These are phyloP conservation scores for Eucalyptus paniculata DNA, from an alignment of 345 rosid genomes.

Conservation along the genomic window DNA sequence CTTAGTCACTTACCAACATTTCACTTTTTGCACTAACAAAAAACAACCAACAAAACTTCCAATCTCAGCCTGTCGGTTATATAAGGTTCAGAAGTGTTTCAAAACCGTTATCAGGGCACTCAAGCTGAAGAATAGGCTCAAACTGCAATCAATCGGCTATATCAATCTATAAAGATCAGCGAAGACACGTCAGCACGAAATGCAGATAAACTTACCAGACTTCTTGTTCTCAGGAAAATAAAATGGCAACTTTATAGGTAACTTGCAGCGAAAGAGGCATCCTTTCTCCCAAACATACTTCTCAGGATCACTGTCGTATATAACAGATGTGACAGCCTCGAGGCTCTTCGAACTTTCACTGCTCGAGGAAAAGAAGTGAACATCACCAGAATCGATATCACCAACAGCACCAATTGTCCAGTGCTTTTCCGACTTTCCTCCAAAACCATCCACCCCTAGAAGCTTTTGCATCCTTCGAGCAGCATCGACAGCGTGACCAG, in stretches of 20 bases:
- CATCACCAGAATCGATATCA: constrained; percentile 20
- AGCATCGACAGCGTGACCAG: constrained; percentile 37
- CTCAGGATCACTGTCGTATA: constrained; percentile 50
- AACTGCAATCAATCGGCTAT: not conserved
- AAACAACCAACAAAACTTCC: not conserved
- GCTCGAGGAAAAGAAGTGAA: constrained; percentile 41
- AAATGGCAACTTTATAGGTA: constrained; percentile 56
- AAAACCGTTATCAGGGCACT: not conserved
- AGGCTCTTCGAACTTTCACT: constrained; percentile 16
- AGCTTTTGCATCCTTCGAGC: constrained; percentile 39
- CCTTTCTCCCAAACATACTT: constrained; percentile 71
- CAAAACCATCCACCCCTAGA: constrained; percentile 15
- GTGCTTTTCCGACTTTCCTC: constrained; percentile 16
- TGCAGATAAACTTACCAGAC: constrained; percentile 26
- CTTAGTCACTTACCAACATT: not conserved
- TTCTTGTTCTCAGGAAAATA: constrained; percentile 36
- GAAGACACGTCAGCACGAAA: not conserved
- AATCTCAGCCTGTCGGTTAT: not conserved
- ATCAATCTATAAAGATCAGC: not conserved
- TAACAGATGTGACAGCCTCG: constrained; percentile 35
- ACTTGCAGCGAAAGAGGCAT: constrained; percentile 71
- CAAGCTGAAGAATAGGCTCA: not conserved
- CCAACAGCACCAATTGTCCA: constrained; percentile 54
- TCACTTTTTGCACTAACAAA: not conserved
- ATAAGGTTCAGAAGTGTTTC: not conserved